Evolutionary conservation across 1,284 basidiomycete species (phyloP).

Genomic region (Leccinum griseonigrum): DNA sequence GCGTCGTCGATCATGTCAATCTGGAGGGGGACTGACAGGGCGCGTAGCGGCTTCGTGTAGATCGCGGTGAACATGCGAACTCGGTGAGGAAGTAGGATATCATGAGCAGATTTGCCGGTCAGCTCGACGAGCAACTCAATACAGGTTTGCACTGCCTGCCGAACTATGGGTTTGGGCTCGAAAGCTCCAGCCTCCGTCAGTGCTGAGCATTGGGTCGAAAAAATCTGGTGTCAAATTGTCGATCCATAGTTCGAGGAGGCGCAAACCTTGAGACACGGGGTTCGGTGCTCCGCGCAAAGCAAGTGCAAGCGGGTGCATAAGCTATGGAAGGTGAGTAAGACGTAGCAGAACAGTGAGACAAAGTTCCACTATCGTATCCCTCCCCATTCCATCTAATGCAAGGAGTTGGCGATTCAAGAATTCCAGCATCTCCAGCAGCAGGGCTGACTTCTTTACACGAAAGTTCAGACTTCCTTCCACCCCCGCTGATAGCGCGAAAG

Average conservation of each 20-base stretch:
- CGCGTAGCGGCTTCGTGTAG: constrained; percentile 96
- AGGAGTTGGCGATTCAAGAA: constrained; percentile 90
- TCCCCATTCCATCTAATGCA: constrained; percentile 71
- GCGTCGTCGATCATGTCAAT: constrained; percentile 96
- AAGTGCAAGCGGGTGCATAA: constrained; percentile 96
- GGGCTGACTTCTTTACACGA: constrained; percentile 95
- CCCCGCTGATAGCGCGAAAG: constrained; percentile 95
- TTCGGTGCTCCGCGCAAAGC: constrained; percentile 89
- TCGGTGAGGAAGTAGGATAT: constrained; percentile 83
- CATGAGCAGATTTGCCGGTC: constrained; percentile 70
- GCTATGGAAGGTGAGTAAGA: constrained; percentile 90
- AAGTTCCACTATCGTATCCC: constrained; percentile 95
- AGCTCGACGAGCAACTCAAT: constrained; percentile 81
- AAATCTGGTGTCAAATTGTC: constrained; percentile 99
- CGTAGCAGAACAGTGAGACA: constrained; percentile 97
- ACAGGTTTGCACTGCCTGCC: constrained; percentile 81
- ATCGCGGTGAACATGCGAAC: constrained; percentile 88
- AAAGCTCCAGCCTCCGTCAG: constrained; percentile 97
- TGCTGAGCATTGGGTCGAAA: constrained; percentile 94
- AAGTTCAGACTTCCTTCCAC: constrained; percentile 91
- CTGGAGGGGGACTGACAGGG: constrained; percentile 93
- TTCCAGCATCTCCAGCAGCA: constrained; percentile 97
- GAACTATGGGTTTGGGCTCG: constrained; percentile 86
- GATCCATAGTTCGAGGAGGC: constrained; percentile 98
- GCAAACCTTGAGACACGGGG: constrained; percentile 92